Base-by-base conservation (phyloP, 345 rosid species). In the Lepidium sativum region DNA sequence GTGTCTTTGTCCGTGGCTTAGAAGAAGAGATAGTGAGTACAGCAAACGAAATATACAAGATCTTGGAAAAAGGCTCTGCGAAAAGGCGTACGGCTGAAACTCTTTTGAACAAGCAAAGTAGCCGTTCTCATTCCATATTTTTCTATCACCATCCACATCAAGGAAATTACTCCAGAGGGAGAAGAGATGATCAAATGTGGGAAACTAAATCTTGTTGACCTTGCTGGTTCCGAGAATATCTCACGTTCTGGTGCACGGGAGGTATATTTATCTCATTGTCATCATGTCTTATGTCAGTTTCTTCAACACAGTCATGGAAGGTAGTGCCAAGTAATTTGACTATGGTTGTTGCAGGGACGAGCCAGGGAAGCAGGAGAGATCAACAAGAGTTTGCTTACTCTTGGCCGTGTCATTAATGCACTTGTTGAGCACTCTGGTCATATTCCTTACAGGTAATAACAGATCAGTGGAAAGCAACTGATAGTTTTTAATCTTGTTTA, bases 361-460 rank as follows among this genome's bases (percentile, higher is more conserved):
- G 99, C 96, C 67, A 86, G 99, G 81, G 99, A 94, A 81, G 99
- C 97, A 44, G 97, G 96, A 62, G 99, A 94, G 82, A 94, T 94
- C 51, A 94, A 94, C 75, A 94, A 94, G 75, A 94, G 97, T 75
- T 83, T 94, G 82, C 99, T 94, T 58, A 94, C 99, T 41, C 97
- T 91, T 72, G 97, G 99, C 44, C 97, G 96, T 67, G 92, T 88
- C 55, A 94, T 91, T 72, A 94, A 91, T 76, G 86, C 97, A 2
- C 97, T 94, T 23, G 99, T 94, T 55, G 97, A 94, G 77, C 99
- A 91, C 74, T 94, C 97, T 64, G 96, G 96, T 67, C 99, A 94
- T 84, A 83, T 94, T 54, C 99, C 97, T 60, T 94, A 90, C 71
- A 84, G 96, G 97, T 94, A 81, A n/a, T 44, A 54, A 35, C 16